Evolutionary conservation across 495 filamentous ascomycete species (phyloP).

Genomic region (Aspergillus sparsus): DNA sequence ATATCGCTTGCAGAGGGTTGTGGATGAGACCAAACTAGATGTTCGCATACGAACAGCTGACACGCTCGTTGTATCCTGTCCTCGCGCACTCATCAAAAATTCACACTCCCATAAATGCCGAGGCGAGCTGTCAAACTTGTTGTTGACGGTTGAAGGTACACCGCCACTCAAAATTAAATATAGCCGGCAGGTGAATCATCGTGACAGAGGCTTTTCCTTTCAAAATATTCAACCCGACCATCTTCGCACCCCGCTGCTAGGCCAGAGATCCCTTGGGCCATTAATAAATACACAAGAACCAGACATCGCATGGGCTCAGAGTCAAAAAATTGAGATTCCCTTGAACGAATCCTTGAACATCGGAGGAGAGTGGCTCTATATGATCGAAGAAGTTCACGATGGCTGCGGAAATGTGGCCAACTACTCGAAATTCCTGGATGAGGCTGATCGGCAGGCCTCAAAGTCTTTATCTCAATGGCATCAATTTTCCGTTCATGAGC

Average conservation of each 20-base stretch:
- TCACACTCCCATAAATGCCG: conserved; percentile 68
- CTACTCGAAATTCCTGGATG: conserved; percentile 60
- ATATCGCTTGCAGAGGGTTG: conserved; percentile 78
- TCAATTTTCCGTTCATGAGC: conserved; percentile 86
- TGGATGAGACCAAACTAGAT: conserved; percentile 91
- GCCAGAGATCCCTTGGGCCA: conserved; percentile 53
- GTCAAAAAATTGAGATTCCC: conserved; percentile 71
- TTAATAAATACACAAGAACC: conserved; percentile 55
- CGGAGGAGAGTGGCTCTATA: conserved; percentile 82
- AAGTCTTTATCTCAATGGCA: conserved; percentile 64
- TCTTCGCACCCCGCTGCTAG: conserved; percentile 71
- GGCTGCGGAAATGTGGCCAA: conserved; percentile 83
- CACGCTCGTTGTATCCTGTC: conserved; percentile 81
- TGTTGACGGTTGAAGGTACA: conserved; percentile 80
- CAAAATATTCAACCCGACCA: conserved; percentile 91
- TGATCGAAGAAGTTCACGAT: conserved; percentile 88
- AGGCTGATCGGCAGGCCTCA: conserved; percentile 61
- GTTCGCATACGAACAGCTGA: conserved; percentile 73
- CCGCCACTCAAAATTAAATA: conserved; percentile 93
- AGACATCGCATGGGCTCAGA: conserved; percentile 75
- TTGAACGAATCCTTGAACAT: conserved; percentile 83
- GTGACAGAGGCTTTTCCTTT: conserved; percentile 74
- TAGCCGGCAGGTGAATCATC: conserved; percentile 75
- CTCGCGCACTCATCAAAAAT: conserved; percentile 68
- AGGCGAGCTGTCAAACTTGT: conserved; percentile 82